These are phyloP conservation scores for Solanum pennellii DNA, from an alignment of 257 asterid species.

Conservation along the genomic window DNA sequence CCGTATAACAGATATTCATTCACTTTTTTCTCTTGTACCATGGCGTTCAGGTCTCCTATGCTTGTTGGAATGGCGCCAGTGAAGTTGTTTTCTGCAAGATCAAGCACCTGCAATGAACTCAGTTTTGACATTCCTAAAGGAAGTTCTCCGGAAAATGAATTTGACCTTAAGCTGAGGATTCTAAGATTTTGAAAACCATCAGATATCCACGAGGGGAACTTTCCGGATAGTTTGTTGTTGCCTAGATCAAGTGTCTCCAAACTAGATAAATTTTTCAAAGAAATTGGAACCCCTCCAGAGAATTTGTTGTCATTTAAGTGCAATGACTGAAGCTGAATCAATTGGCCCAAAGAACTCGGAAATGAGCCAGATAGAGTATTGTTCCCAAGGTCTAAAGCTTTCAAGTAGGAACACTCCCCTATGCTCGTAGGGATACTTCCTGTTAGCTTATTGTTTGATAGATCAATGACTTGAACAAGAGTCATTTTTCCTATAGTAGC, in stretches of 20 bases:
- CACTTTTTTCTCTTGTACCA: slow-evolving; percentile 16
- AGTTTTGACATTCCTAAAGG: slow-evolving; percentile 16
- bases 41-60: slow-evolving; percentile 29
- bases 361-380: slow-evolving; percentile 29
- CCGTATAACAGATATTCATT: slow-evolving; percentile 26
- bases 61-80: slow-evolving; percentile 23
- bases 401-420: slow-evolving; percentile 20
- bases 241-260: slow-evolving; percentile 45
- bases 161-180: slow-evolving; percentile 31
- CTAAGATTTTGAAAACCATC: slow-evolving; percentile 19
- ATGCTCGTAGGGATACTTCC: slow-evolving; percentile 39
- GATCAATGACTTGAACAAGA: slow-evolving; percentile 23
- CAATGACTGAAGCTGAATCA: slow-evolving; percentile 26
- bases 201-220: slow-evolving; percentile 27
- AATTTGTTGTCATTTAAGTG: slow-evolving; percentile 33
- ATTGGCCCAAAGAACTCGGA: slow-evolving; percentile 29
- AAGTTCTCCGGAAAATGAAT: slow-evolving; percentile 21
- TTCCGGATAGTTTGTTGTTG: slow-evolving; percentile 20
- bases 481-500: slow-evolving; percentile 27
- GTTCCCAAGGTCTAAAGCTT: slow-evolving; percentile 28
- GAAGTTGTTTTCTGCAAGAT: slow-evolving; percentile 35
- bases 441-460: slow-evolving; percentile 26
- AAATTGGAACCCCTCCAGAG: slow-evolving; percentile 25
- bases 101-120: slow-evolving; percentile 33
- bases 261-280: slow-evolving; percentile 23